Evolutionary conservation across 2,329 filamentous ascomycete genomes (phyloP).

Genomic region (Penicillium sclerotiorum): DNA sequence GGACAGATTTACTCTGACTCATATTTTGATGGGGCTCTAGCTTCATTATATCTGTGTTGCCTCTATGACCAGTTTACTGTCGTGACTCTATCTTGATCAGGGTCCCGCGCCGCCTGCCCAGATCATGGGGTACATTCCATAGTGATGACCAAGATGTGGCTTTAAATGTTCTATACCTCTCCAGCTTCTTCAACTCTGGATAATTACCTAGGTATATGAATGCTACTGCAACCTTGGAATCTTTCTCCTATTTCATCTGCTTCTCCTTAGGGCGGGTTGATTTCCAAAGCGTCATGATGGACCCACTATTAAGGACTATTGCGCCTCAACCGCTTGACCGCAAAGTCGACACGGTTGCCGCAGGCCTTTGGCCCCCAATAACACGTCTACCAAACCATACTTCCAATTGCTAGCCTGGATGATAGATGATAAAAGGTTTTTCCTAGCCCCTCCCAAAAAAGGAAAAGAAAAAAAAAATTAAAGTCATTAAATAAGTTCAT

Average conservation of each 20-base stretch:
- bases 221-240: too few relatives aligned
- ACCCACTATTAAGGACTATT: constrained; percentile 19
- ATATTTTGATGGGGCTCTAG: too few relatives aligned
- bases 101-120: constrained; percentile 20
- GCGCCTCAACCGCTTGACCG: constrained; percentile 28
- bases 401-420: too few relatives aligned
- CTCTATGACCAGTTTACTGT: neutral
- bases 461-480: too few relatives aligned
- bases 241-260: neutral
- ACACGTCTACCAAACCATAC: too few relatives aligned
- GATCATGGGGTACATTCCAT: constrained; percentile 23
- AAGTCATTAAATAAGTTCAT: too few relatives aligned
- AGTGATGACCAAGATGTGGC: constrained; percentile 1
- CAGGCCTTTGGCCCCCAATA: neutral
- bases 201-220: too few relatives aligned
- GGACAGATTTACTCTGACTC: too few relatives aligned
- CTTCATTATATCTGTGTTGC: neutral
- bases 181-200: neutral
- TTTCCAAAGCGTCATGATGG: constrained; percentile 7
- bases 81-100: constrained; percentile 15
- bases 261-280: neutral
- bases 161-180: neutral
- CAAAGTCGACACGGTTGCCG: constrained; percentile 17
- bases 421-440: too few relatives aligned
- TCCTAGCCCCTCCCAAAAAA: too few relatives aligned